A percentile compares a stretch with the other conserved stretches of the same genome.
Evolutionary conservation across 2,329 filamentous ascomycete species (phyloP).

Genomic region (Neofusicoccum kwambonambiense): DNA sequence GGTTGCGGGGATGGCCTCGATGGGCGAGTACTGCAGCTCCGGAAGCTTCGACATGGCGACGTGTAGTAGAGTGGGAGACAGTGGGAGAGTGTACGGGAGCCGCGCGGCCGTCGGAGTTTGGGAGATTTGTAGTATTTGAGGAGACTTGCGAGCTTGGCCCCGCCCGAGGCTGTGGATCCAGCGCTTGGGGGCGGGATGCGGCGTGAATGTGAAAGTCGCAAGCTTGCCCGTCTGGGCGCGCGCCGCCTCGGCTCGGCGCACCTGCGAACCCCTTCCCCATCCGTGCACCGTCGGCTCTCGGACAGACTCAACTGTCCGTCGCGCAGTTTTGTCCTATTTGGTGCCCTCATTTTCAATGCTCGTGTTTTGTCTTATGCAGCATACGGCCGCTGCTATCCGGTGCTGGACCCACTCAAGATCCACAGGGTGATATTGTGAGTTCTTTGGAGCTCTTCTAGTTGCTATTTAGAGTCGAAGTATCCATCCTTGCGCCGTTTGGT

Average conservation of each 20-base stretch:
- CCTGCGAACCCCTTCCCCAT: background rate
- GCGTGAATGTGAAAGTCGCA: background rate
- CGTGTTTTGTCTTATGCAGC: too few species aligned
- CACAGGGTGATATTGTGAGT: too few species aligned
- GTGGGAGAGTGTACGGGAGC: background rate
- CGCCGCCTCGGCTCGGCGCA: background rate
- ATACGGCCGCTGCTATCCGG: too few species aligned
- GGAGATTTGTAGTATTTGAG: background rate
- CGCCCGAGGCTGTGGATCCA: background rate
- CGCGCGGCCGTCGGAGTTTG: background rate
- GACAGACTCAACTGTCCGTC: background rate
- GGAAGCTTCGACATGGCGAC: slow-evolving; percentile 27
- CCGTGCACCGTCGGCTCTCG: background rate
- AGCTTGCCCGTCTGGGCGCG: background rate
- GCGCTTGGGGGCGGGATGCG: background rate
- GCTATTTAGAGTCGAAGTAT: background rate
- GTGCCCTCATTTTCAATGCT: too few species aligned
- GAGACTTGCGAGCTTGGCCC: background rate
- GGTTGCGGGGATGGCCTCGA: slow-evolving; percentile 34
- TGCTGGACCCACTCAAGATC: too few species aligned
- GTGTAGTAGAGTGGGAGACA: background rate
- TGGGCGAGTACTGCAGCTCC: slow-evolving; percentile 35
- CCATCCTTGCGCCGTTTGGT: background rate
- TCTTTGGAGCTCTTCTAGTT: too few species aligned
- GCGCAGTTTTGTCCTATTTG: background rate